Percentiles rank a stretch among this genome's conserved stretches.
Evolutionary conservation across 164 flowering plant genomes (phyloP).

Genomic region (Umbellularia californica): DNA sequence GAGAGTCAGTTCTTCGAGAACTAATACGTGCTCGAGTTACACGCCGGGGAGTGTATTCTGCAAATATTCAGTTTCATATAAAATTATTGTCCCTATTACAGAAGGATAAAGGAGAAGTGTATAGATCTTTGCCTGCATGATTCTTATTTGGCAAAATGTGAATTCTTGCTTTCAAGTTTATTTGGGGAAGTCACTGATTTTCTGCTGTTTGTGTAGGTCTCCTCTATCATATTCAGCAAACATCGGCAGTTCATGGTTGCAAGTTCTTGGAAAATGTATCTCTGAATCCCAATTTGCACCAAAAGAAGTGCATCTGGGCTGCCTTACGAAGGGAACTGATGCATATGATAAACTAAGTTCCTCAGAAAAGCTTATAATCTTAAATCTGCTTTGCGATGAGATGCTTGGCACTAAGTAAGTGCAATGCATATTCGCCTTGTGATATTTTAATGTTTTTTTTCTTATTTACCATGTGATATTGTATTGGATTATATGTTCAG

Average conservation of each 20-base stretch:
- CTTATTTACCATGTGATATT: background rate
- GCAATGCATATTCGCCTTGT: background rate
- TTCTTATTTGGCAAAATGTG: background rate
- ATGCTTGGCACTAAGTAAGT: slow-evolving; percentile 70
- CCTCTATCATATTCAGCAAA: slow-evolving; percentile 18
- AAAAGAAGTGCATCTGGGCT: slow-evolving; percentile 31
- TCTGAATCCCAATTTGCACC: slow-evolving; percentile 34
- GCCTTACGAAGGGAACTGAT: slow-evolving; percentile 28
- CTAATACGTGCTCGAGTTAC: slow-evolving; percentile 36
- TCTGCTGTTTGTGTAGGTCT: slow-evolving; percentile 30
- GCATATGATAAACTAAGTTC: slow-evolving; percentile 45
- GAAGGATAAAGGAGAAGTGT: slow-evolving; percentile 55
- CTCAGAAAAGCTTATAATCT: slow-evolving; percentile 58
- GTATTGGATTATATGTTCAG: slow-evolving; percentile 26
- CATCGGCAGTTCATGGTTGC: slow-evolving; percentile 48
- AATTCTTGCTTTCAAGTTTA: slow-evolving; percentile 1
- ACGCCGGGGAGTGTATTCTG: slow-evolving; percentile 37
- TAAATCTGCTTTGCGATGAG: slow-evolving; percentile 78
- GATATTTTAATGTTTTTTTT: background rate
- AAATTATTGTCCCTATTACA: slow-evolving; percentile 44
- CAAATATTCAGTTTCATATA: slow-evolving; percentile 43
- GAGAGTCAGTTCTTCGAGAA: slow-evolving; percentile 61
- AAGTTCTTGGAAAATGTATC: slow-evolving; percentile 48
- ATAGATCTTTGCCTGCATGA: slow-evolving; percentile 7
- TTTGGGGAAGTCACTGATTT: background rate